Percentiles rank a stretch among this genome's conserved stretches.
Conservation (phyloP, 345 rosid genomes). For the Acer saccharum region DNA sequence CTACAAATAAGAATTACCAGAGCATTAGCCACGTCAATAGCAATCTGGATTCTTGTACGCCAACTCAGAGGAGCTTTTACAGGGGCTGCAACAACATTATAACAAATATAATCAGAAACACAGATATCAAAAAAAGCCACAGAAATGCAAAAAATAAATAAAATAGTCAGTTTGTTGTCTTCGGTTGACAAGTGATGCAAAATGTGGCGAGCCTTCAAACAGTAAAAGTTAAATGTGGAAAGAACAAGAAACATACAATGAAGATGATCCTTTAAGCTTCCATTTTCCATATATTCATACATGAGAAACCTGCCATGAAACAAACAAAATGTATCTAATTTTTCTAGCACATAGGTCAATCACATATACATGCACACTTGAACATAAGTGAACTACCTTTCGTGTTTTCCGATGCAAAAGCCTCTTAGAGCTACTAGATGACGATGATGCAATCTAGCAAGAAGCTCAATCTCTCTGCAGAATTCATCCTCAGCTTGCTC, state of each 20-base stretch:
- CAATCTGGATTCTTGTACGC: constrained; percentile 82
- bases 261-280: constrained; percentile 88
- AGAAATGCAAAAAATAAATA: neutral
- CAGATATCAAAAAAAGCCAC: constrained; percentile 2
- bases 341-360: constrained; percentile 4
- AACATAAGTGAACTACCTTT: constrained; percentile 55
- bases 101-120: constrained; percentile 17
- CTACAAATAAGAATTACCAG: constrained; percentile 56
- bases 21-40: constrained; percentile 95
- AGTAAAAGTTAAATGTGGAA: constrained; percentile 11
- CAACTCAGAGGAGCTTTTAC: constrained; percentile 71
- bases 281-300: constrained; percentile 90
- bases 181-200: neutral
- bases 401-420: constrained; percentile 67
- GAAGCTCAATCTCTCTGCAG: constrained; percentile 94
- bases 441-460: constrained; percentile 93
- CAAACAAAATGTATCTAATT: constrained; percentile 15
- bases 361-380: neutral
- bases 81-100: constrained; percentile 45
- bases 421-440: constrained; percentile 93
- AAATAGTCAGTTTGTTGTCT: neutral
- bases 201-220: neutral
- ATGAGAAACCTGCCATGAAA: constrained; percentile 70
- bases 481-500: constrained; percentile 85
- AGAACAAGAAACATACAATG: constrained; percentile 63